Base-by-base conservation (phyloP, 2,329 filamentous ascomycete genomes). In the Alternaria alternata region DNA sequence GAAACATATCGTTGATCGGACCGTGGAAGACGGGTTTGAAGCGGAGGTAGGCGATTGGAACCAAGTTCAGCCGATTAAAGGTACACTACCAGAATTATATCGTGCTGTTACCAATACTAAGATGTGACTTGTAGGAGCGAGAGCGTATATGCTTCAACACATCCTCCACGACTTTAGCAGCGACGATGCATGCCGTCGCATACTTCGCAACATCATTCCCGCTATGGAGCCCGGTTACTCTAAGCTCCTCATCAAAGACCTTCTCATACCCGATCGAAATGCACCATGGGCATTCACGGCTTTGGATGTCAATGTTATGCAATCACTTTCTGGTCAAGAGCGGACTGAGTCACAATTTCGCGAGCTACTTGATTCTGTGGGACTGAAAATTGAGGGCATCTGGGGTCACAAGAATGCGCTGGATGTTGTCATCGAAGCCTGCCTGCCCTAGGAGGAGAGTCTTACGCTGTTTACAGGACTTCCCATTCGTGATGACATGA, bases 1-100 rank as follows among this genome's bases (percentile, higher is more conserved):
- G 30, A 57, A 62, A 52, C 60, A 62, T 34, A 57, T 62, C 30
- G 48, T 62, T n/a, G 60, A 62, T 22, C 22, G 26, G n/a, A 26
- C 32, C 1, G 38, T 57, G 11, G 56, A 59, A 43, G 42, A 53
- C n/a, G 56, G 60, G 0, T 59, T 56, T 47, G 60, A 62, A 54
- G 56, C 60, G 1, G 18, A 48, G 8, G 46, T 48, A 1, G 30
- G 46, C 1, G 30, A 36, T 1, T 48, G 30, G 46, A 48, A 48
- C 11, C 18, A 48, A 18, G 46, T 48, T 7, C 46, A 48, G 18
- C 30, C 46, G 7, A 48, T 48, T 0, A n/a, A 48, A 48, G 46
- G 46, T 36, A 36, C 14, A 3, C 1, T 1, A 2, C 8, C 16
- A 2, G 2, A 7, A 8, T 6, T 1, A 1, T 3, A 7, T 8